Base-by-base conservation (phyloP, 2,329 filamentous ascomycete genomes). In the Diaporthe sp. region DNA sequence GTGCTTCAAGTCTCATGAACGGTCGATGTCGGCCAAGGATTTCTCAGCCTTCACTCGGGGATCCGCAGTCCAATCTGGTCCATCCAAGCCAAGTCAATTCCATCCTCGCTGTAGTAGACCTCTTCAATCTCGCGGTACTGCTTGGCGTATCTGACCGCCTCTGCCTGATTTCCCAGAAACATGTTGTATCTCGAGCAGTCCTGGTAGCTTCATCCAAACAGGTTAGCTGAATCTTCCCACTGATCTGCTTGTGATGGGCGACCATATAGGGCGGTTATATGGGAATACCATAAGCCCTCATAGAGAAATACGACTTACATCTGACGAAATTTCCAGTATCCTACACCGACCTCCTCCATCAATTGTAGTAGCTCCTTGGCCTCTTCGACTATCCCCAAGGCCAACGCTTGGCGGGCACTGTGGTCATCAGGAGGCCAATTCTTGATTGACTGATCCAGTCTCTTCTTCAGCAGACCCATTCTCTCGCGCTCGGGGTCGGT, bases 61-160 rank as follows among this genome's bases (percentile, higher is more conserved):
- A 72, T 4, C 0, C 1, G 42, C 44, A 72, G 31, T 28, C 55
- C 69, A 15, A 61, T 37, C 22, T 39, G 34, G 7, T 51, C 55
- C 34, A 73, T 55, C 58, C 71, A 73, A 2, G 13, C 15, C 49
- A 37, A 22, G 19, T 68, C 46, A 42, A 73, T 22, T 37, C 51
- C 71, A 44, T 73, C 59, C 49, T 68, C 17, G 25, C 59, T 49
- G 39, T 28, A 19, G 17, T 57, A 44, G 6, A 68, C 39, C 58
- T 55, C 37, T 25, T 68, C 39, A 17, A n/a, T 44, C n/a, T 68
- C 59, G 22, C 44, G 25, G 5, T 67, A 44, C 15, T 46, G 34
- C 17, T 13, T 37, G 46, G 49, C 71, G 7, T 57, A 73, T 5
- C 22, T 28, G 13, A 55, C 46, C 15, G 71, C 71, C 58, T 53